Evolutionary conservation across 139 green algal species (phyloP), one percentile per base, ranked within the genome.

Genomic region (Chlamydomonas applanata): DNA sequence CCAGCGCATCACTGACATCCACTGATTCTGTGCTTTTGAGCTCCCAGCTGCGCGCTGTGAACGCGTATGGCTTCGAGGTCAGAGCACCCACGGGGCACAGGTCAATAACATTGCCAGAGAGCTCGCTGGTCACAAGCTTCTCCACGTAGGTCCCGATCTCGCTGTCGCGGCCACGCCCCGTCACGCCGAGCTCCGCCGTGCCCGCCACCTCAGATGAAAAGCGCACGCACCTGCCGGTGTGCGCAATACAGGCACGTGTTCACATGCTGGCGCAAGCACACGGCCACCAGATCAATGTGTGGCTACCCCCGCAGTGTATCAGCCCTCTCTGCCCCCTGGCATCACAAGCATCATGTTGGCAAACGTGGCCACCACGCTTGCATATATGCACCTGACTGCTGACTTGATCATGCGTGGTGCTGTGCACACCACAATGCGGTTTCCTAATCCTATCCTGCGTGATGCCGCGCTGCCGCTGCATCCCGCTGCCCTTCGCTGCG

Each of bases 91-190:
- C 96, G 40, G 96, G 96, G 88, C 96, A 99, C 67, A 99, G 86
- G 79, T 99, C 96, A 56, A 99, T 97, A 17, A 99, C 95, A 76
- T 99, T 99, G 80, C 95, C 96, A 56, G 83, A 93, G 45, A 99
- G 84, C 89, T 99, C 96, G 59, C 78, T 92, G 34, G 69, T 81
- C 78, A 99, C 82, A 30, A 97, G 82, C 82, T 94, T 95, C 65
- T 95, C 88, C 30, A 99, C 92, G 69, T 99, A 99, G 1, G 96
- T 99, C 72, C 96, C 95, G 60, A 99, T 94, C 83, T 97, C 93
- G 24, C 85, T 88, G 69, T 92, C 93, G 11, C 86, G 81, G 14
- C 96, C 96, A 9, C 96, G 87, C 1, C 96, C 95, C 0, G 93
- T 98, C 25, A 98, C 85, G 22, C 96, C 96, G 71, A 99, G 84